A percentile compares a stretch with the other conserved stretches of the same genome.
Evolutionary conservation across 139 green algal species (phyloP).

Genomic region (Tetradesmus lagerheimii): DNA sequence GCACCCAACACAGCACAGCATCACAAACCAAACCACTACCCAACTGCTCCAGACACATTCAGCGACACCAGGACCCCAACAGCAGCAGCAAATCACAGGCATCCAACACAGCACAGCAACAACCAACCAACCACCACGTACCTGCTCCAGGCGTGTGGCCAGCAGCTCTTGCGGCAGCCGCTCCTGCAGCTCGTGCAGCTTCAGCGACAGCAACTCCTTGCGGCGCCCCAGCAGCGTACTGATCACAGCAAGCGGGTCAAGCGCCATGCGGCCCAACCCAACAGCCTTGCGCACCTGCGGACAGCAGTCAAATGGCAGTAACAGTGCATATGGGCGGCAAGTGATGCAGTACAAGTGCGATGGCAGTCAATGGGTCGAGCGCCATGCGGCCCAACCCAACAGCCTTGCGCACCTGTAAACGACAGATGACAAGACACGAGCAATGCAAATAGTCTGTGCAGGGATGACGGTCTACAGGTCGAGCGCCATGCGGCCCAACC

Average conservation of each 20-base stretch:
- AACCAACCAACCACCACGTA: neutral
- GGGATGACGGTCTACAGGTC: constrained; percentile 85
- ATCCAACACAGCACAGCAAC: neutral
- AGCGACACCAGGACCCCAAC: too few relatives aligned
- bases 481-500: constrained; percentile 80
- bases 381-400: constrained; percentile 82
- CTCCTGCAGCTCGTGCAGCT: constrained; percentile 45
- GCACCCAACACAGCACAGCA: neutral
- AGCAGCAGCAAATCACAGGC: constrained; percentile 34
- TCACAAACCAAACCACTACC: neutral
- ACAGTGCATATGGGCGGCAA: too few relatives aligned
- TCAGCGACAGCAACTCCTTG: constrained; percentile 64
- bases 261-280: constrained; percentile 79
- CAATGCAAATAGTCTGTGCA: neutral
- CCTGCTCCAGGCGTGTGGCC: constrained; percentile 21
- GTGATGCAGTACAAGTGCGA: constrained; percentile 53
- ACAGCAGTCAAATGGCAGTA: neutral
- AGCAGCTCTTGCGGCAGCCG: constrained; percentile 25
- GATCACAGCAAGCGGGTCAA: constrained; percentile 91
- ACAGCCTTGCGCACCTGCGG: constrained; percentile 85
- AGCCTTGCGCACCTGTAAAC: constrained; percentile 78
- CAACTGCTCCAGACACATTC: constrained; percentile 40
- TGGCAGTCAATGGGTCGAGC: constrained; percentile 87
- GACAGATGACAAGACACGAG: neutral
- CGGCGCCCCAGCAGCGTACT: constrained; percentile 76